A percentile compares a stretch with the other conserved stretches of the same genome.
These are phyloP conservation scores for Lasiodiplodia hormozganensis DNA, from an alignment of 2,329 filamentous ascomycete genomes.

Conservation along the genomic window DNA sequence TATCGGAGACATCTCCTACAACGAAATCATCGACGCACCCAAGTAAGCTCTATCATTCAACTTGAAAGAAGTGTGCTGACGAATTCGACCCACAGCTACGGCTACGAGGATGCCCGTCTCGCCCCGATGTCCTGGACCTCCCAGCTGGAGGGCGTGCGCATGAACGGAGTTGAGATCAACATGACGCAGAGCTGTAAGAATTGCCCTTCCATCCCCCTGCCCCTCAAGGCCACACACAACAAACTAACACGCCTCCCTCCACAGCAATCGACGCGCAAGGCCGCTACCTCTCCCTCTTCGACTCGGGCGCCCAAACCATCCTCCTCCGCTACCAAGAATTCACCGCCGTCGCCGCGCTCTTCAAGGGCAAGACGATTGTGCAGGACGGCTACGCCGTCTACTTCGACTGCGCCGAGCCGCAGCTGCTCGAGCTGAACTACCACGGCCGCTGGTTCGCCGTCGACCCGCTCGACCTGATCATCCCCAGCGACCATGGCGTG, in stretches of 20 bases:
- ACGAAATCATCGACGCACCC: conserved; percentile 6
- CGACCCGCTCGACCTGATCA: conserved; percentile 19
- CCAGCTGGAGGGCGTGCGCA: conserved; percentile 2
- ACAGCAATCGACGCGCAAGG: conserved; percentile 3
- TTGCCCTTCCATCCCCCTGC: not conserved
- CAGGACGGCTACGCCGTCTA: conserved; percentile 8
- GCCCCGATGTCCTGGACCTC: conserved; percentile 1
- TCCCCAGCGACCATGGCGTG: not conserved
- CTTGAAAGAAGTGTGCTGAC: not conserved
- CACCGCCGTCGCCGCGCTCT: conserved; percentile 4
- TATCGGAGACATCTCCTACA: not conserved
- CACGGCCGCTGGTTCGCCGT: conserved; percentile 13
- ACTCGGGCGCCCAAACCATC: conserved; percentile 1
- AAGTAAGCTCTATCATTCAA: not conserved
- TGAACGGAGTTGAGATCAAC: conserved; percentile 20
- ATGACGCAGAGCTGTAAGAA: not conserved
- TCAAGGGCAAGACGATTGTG: conserved; percentile 5
- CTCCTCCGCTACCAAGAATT: conserved; percentile 1
- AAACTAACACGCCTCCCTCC: not conserved
- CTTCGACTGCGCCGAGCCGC: conserved; percentile 9
- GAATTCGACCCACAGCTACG: not conserved
- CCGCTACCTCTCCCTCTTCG: conserved; percentile 11
- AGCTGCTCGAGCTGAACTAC: conserved; percentile 16
- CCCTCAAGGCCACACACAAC: not conserved
- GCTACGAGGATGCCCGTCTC: not conserved